These are phyloP conservation scores for Exophiala xenobiotica DNA, from an alignment of 2,329 filamentous ascomycete species.

Conservation along the genomic window DNA sequence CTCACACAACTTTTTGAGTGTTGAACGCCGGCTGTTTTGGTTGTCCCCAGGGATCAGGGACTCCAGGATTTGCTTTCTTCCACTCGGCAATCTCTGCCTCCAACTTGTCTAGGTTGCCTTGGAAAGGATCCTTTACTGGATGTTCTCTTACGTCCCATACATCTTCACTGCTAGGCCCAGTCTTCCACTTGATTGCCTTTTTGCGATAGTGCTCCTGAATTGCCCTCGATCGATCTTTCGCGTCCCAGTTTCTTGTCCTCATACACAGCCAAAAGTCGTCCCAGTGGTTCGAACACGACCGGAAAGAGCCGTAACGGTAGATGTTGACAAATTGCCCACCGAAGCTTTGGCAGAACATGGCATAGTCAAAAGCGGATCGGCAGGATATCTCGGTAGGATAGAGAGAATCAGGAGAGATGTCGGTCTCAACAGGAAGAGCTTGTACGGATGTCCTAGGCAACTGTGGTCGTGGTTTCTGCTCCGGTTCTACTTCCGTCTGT, in stretches of 20 bases:
- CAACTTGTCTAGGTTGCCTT: conserved; percentile 44
- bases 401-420: conserved; percentile 62
- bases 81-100: conserved; percentile 44
- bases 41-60: conserved; percentile 25
- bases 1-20: background rate
- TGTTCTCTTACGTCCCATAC: conserved; percentile 76
- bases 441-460: conserved; percentile 5
- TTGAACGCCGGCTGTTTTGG: conserved; percentile 7
- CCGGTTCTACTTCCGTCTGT: conserved; percentile 26
- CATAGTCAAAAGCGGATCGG: conserved; percentile 83
- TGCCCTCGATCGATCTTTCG: conserved; percentile 57
- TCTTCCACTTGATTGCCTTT: conserved; percentile 66
- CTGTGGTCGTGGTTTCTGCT: conserved; percentile 11
- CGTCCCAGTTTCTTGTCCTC: conserved; percentile 67
- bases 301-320: conserved; percentile 79
- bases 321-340: conserved; percentile 86
- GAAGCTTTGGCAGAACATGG: conserved; percentile 89
- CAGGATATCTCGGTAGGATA: conserved; percentile 85
- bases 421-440: conserved; percentile 29
- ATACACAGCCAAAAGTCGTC: conserved; percentile 98
- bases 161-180: conserved; percentile 78
- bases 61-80: conserved; percentile 39
- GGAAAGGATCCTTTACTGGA: conserved; percentile 55
- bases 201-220: conserved; percentile 68
- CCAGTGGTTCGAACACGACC: conserved; percentile 81